Evolutionary conservation across 2,329 filamentous ascomycete species (phyloP), one percentile per base, ranked within the genome.

Genomic region (Fusarium sp.): DNA sequence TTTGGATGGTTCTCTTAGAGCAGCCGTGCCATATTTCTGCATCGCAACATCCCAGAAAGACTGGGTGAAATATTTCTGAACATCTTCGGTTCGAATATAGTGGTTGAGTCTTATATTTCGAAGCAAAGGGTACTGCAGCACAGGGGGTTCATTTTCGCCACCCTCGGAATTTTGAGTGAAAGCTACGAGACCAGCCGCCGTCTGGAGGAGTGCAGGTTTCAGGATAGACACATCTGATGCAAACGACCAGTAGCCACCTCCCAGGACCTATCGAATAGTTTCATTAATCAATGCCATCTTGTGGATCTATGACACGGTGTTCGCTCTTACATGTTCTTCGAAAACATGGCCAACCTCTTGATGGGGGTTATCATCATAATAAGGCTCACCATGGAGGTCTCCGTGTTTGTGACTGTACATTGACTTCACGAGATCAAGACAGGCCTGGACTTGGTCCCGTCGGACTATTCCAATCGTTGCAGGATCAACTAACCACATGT

Each of bases 11-110:
- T 72, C 63, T 11, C 71, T 71, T 17, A 80, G 38, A 9, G 78
- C 76, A 5, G 73, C 64, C 24, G 69, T 58, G 15, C 80, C 80
- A 36, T 75, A 81, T 28, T 71, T 79, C 5, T 28, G 31, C 3
- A 81, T 63, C 13, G 73, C 62, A 17, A 59, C 67, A 22, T 73
- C 48, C 80, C 80, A 81, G 64, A 80, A 81, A 13, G 65, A 67
- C 15, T 76, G 59, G 1, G 54, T 70, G 55, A 80, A 81, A 41
- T 73, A 63, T 15, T 70, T 72, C 11, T 66, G 48, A 3, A 73
- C 47, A 13, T 74, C 67, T 5, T 63, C 61, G 26, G 75, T 57
- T 17, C 67, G 70, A 7, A 71, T 35, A 33, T 66, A 78, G 24
- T 74, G 67, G 15, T 20, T 57, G 48, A 70, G 58, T 26, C 28